These are phyloP conservation scores for Casuarina glauca DNA, from an alignment of 306 rosid genomes.

Conservation along the genomic window DNA sequence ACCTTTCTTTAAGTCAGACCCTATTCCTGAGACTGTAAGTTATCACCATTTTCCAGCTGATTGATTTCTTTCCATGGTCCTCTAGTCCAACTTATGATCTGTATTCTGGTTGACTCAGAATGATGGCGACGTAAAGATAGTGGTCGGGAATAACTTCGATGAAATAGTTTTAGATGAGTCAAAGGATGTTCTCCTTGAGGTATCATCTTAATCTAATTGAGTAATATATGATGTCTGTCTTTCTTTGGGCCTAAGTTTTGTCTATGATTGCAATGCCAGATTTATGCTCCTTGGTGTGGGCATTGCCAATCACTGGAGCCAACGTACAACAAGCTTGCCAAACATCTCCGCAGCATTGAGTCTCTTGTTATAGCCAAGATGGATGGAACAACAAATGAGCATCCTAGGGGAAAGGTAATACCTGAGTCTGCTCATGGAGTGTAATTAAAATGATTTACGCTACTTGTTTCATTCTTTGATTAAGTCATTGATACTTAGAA, in stretches of 20 bases:
- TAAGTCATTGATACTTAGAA: background rate
- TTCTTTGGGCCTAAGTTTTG: slow-evolving; percentile 22
- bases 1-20: slow-evolving; percentile 88
- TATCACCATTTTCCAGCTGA: slow-evolving; percentile 23
- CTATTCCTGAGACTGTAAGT: slow-evolving; percentile 86
- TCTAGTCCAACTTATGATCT: slow-evolving; percentile 22
- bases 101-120: slow-evolving; percentile 50
- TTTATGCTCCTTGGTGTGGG: slow-evolving; percentile 99
- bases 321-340: slow-evolving; percentile 86
- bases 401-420: slow-evolving; percentile 93
- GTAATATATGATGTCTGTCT: slow-evolving; percentile 15
- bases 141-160: slow-evolving; percentile 90
- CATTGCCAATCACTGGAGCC: slow-evolving; percentile 97
- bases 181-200: slow-evolving; percentile 99
- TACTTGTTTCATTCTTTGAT: background rate
- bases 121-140: slow-evolving; percentile 83
- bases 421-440: slow-evolving; percentile 18
- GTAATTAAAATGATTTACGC: no score
- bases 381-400: slow-evolving; percentile 99
- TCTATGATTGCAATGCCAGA: slow-evolving; percentile 42
- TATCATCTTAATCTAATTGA: slow-evolving; percentile 23
- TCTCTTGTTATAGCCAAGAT: slow-evolving; percentile 94
- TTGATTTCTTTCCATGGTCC: slow-evolving; percentile 18
- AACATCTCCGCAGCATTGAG: slow-evolving; percentile 71
- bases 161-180: slow-evolving; percentile 95